Conservation (phyloP, 2,329 filamentous ascomycete genomes). For the Cucurbitaria berberidis region DNA sequence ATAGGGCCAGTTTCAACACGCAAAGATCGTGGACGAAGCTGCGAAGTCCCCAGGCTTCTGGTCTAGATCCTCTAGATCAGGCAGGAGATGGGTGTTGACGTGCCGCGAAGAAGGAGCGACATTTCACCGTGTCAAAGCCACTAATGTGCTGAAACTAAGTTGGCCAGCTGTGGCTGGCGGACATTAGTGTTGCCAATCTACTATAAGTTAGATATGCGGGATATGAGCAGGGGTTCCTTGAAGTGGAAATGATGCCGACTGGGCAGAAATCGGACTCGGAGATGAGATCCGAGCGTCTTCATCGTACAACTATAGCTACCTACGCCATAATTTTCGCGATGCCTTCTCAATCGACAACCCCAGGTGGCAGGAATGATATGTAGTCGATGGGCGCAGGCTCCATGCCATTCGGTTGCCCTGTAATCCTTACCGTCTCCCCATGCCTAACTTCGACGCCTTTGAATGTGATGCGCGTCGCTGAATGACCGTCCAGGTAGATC, state of each 20-base stretch:
- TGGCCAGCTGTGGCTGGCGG: constrained; percentile 11
- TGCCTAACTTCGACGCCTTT: constrained; percentile 55
- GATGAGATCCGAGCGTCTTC: background rate
- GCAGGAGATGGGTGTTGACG: constrained; percentile 4
- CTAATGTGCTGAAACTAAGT: constrained; percentile 16
- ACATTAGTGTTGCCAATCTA: constrained; percentile 6
- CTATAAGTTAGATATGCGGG: constrained; percentile 7
- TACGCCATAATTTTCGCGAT: background rate
- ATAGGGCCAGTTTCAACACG: background rate
- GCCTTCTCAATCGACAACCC: constrained; percentile 59
- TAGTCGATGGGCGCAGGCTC: constrained; percentile 74
- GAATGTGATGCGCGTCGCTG: constrained; percentile 68
- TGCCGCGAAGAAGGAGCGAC: constrained; percentile 3
- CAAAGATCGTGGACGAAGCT: background rate
- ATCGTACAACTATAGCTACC: background rate
- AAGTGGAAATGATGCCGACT: constrained; percentile 18
- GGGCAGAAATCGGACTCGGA: constrained; percentile 1
- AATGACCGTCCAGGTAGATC: constrained; percentile 68
- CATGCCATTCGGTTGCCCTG: constrained; percentile 63
- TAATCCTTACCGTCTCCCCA: constrained; percentile 62
- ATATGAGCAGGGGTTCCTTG: constrained; percentile 9
- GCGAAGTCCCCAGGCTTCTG: background rate
- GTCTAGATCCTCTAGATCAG: constrained; percentile 8
- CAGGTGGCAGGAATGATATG: constrained; percentile 65
- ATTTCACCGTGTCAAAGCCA: constrained; percentile 16